phyloP scores from a whole-genome alignment of 1,139 yeast genomes.

The Protomyces pachydermus region DNA sequence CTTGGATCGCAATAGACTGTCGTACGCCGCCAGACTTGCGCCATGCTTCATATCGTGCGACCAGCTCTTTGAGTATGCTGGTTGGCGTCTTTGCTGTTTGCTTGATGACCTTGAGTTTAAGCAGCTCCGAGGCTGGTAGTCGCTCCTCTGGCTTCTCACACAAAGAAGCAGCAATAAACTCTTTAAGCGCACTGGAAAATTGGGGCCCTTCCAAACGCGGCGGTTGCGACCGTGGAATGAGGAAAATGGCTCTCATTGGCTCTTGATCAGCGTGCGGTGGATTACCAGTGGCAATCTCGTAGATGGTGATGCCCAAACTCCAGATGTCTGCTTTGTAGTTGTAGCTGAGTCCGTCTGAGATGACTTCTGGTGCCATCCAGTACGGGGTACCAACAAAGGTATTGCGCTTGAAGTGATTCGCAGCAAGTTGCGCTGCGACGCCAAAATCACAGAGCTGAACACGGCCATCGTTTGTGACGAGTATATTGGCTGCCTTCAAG shows the following conservation, averaged over 20 bases:
- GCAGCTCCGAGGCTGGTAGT: slow-evolving; percentile 77
- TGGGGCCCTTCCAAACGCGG: slow-evolving; percentile 90
- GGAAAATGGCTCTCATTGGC: slow-evolving; percentile 88
- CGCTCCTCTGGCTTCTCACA: slow-evolving; percentile 92
- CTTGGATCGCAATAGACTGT: slow-evolving; percentile 13
- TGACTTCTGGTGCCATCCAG: slow-evolving; percentile 99
- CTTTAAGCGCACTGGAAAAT: slow-evolving; percentile 70
- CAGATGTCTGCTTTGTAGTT: slow-evolving; percentile 81
- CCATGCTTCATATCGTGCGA: slow-evolving; percentile 78
- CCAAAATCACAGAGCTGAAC: slow-evolving; percentile 96
- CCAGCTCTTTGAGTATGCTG: slow-evolving; percentile 61
- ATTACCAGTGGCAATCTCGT: slow-evolving; percentile 92
- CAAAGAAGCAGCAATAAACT: slow-evolving; percentile 81
- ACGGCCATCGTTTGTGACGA: slow-evolving; percentile 81
- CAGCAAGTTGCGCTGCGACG: slow-evolving; percentile 86
- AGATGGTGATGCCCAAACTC: slow-evolving; percentile 90
- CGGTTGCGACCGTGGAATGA: slow-evolving; percentile 88
- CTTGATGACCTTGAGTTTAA: slow-evolving; percentile 67
- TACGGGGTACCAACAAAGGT: slow-evolving; percentile 99
- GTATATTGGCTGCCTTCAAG: slow-evolving; percentile 89
- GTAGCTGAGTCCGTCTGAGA: slow-evolving; percentile 83
- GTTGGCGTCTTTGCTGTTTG: slow-evolving; percentile 59
- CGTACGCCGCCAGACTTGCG: slow-evolving; percentile 44
- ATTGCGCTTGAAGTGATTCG: slow-evolving; percentile 72
- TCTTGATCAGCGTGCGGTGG: slow-evolving; percentile 97